A percentile compares a stretch with the other conserved stretches of the same genome.
Conservation (phyloP, 805 yeast species). For the Metschnikowia matae region DNA sequence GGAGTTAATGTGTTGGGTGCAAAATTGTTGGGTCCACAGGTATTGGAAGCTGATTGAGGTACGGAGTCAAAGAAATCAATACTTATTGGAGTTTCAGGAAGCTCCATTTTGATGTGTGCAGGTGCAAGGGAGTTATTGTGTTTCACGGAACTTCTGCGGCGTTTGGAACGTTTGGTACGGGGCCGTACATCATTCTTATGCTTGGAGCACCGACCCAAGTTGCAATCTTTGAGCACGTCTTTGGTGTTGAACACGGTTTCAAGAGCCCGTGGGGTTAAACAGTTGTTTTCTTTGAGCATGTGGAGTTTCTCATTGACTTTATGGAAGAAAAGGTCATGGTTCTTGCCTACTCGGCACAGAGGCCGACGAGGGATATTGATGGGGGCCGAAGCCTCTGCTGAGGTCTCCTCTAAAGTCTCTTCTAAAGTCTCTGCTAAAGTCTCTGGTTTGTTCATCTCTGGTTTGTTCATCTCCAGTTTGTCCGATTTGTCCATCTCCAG, state of each 20-base stretch:
- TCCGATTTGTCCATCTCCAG: too few relatives aligned
- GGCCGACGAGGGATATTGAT: not conserved
- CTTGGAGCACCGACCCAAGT: slow-evolving; percentile 3
- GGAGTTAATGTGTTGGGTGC: too few relatives aligned
- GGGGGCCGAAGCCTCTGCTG: not conserved
- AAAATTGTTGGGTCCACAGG: too few relatives aligned
- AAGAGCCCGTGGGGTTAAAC: slow-evolving; percentile 22
- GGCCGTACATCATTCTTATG: not conserved
- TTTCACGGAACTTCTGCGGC: not conserved
- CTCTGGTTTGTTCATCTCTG: not conserved
- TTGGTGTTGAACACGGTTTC: slow-evolving; percentile 29
- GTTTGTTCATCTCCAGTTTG: too few relatives aligned
- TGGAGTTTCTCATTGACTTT: slow-evolving; percentile 18
- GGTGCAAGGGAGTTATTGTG: not conserved
- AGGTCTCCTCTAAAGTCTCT: not conserved
- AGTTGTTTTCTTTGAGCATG: slow-evolving; percentile 15
- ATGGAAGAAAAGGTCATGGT: slow-evolving; percentile 5
- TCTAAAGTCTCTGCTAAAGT: not conserved
- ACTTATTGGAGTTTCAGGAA: slow-evolving; percentile 18
- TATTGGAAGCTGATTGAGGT: not conserved
- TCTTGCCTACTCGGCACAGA: not conserved
- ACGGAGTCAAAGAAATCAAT: not conserved
- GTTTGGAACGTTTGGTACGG: not conserved
- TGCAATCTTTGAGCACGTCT: slow-evolving; percentile 23
- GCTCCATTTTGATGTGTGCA: not conserved